Evolutionary conservation across 176 grass and related monocot species (phyloP), one percentile per base, ranked within the genome.

Genomic region (Aegilops longissima): DNA sequence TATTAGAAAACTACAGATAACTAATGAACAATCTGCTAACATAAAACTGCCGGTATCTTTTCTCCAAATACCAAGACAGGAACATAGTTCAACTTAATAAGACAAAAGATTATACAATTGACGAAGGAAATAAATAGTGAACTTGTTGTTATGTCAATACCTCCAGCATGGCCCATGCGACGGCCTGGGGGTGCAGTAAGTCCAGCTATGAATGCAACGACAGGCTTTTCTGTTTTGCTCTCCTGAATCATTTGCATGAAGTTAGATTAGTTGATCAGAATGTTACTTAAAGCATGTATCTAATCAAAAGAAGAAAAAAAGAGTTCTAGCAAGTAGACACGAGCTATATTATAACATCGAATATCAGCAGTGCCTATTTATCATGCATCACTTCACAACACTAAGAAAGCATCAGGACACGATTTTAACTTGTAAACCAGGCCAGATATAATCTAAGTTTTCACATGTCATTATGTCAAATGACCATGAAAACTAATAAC

Each of bases 181-280:
- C 97, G 97, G 51, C 97, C 97, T 6, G 97, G 97, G 52, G 97
- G 97, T 74, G 97, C 97, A 9, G 97, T 99, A 42, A 99, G 97
- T 93, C 94, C 97, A 83, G 97, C 97, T 91, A 99, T 99, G 88
- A 99, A 99, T 85, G 97, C 97, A 86, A 99, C 97, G 77, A 99
- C 86, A 61, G 97, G 97, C 84, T 96, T 99, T 62, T 93, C 66
- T 20, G 97, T 99, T 70, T 93, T 90, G 64, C 97, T 99, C 38
- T 89, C 97, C 97, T 99, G 92, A 66, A 61, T 62, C 61, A 80
- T 69, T 77, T 77, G 61, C 52, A 82, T 40, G 33, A 82, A 52
- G 54, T 71, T 27, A 75, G 45, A 79, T 81, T 39, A 84, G 70
- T 70, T 69, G 4, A 76, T 39, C 47, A 21, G 0, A 86, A 70